Conservation (phyloP, 352 stramenopile genomes). For the Phytophthora idaei region DNA sequence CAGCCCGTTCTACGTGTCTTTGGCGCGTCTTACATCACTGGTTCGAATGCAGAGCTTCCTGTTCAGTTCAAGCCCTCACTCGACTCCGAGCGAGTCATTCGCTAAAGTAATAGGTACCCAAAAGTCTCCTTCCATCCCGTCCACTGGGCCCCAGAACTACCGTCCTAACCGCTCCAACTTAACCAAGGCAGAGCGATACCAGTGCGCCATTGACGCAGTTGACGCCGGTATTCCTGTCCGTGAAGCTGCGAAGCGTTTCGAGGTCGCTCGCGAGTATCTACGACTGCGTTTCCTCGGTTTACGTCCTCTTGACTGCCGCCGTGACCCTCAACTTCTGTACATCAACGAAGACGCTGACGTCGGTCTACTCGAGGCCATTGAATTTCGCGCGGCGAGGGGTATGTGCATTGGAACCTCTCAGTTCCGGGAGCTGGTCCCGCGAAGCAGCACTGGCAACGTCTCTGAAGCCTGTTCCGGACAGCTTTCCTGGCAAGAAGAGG, state of each 20-base stretch:
- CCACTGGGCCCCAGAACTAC: neutral
- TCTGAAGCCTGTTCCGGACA: conserved; percentile 2
- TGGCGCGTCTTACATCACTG: too few species aligned
- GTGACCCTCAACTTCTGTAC: conserved; percentile 3
- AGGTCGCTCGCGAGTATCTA: neutral
- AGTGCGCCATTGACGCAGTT: neutral
- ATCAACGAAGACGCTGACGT: neutral
- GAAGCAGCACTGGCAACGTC: conserved; percentile 3
- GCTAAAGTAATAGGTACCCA: neutral
- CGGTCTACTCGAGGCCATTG: neutral
- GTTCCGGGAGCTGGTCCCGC: conserved; percentile 5
- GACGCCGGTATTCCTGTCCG: neutral
- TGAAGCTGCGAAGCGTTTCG: neutral
- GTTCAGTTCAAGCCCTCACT: neutral
- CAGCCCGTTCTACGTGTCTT: too few species aligned
- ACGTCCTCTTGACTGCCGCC: neutral
- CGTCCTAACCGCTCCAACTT: neutral
- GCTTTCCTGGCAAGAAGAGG: neutral
- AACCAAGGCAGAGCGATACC: neutral
- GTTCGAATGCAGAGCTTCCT: neutral
- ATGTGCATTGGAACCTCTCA: conserved; percentile 7
- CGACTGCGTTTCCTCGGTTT: neutral
- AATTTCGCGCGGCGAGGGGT: neutral
- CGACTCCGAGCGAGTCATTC: neutral
- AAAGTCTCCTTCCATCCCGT: neutral